A percentile compares a stretch with the other conserved stretches of the same genome.
These are phyloP conservation scores for Shiraia bambusicola DNA, from an alignment of 2,329 filamentous ascomycete genomes.

Conservation along the genomic window DNA sequence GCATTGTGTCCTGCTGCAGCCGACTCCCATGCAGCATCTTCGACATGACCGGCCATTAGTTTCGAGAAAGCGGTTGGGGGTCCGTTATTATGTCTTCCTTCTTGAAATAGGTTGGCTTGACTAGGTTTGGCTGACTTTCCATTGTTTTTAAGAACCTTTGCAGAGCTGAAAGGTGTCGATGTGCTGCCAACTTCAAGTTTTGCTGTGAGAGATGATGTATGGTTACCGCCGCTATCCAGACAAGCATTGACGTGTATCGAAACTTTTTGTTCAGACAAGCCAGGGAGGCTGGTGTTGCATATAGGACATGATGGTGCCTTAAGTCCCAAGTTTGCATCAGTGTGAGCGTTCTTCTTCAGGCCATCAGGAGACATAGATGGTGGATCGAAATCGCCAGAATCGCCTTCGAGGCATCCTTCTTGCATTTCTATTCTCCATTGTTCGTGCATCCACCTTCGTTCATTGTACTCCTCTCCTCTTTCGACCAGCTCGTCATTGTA, in stretches of 20 bases:
- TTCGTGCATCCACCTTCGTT: constrained; percentile 70
- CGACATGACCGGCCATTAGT: constrained; percentile 88
- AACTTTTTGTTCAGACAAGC: constrained; percentile 62
- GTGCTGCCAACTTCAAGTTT: constrained; percentile 11
- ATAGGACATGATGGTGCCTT: constrained; percentile 66
- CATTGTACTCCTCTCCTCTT: constrained; percentile 55
- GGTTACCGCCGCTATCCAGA: constrained; percentile 83
- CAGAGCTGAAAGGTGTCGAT: constrained; percentile 15
- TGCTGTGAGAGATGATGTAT: constrained; percentile 56
- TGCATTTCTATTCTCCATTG: constrained; percentile 59
- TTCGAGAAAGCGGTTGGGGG: constrained; percentile 78
- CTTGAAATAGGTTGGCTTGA: constrained; percentile 74
- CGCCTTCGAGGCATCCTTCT: constrained; percentile 45
- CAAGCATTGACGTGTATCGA: constrained; percentile 90
- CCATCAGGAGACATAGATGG: constrained; percentile 34
- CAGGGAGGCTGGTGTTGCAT: constrained; percentile 66
- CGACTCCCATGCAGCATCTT: constrained; percentile 85
- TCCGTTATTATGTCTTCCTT: constrained; percentile 46
- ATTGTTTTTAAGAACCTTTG: constrained; percentile 66
- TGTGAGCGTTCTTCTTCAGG: constrained; percentile 9
- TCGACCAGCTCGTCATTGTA: constrained; percentile 62
- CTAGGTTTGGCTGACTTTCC: constrained; percentile 70
- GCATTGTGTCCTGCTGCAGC: constrained; percentile 78
- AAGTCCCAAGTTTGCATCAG: constrained; percentile 18
- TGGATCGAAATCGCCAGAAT: constrained; percentile 57